Conservation (phyloP, 2,329 filamentous ascomycete genomes). For the Fusarium sp. region DNA sequence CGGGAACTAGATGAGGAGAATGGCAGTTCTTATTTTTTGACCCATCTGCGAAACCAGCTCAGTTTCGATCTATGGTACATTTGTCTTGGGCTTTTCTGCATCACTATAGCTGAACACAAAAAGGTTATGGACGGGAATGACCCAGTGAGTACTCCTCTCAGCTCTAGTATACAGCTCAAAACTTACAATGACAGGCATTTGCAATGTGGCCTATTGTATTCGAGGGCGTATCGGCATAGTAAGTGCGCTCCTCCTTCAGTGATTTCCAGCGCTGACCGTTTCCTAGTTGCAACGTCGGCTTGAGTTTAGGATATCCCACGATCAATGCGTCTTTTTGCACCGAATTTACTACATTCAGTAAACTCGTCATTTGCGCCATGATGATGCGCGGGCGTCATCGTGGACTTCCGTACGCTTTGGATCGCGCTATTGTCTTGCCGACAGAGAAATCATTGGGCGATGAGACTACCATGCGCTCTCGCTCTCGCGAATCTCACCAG, state of each 20-base stretch:
- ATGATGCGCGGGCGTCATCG: slow-evolving; percentile 54
- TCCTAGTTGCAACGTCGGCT: slow-evolving; percentile 50
- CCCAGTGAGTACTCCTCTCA: slow-evolving; percentile 30
- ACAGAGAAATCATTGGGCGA: slow-evolving; percentile 37
- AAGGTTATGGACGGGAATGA: slow-evolving; percentile 43
- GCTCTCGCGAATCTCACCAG: slow-evolving; percentile 17
- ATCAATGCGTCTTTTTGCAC: slow-evolving; percentile 47
- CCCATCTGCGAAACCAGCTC: slow-evolving; percentile 53
- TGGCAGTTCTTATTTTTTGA: slow-evolving; percentile 47
- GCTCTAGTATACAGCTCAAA: rapidly evolving
- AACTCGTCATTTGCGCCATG: slow-evolving; percentile 52
- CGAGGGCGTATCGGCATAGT: slow-evolving; percentile 51
- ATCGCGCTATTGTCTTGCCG: slow-evolving; percentile 51
- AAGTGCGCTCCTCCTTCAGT: slow-evolving; percentile 11
- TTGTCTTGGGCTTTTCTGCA: slow-evolving; percentile 52
- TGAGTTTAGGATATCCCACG: slow-evolving; percentile 50
- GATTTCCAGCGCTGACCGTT: slow-evolving; percentile 7
- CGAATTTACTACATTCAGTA: slow-evolving; percentile 49
- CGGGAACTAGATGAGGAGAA: slow-evolving; percentile 45
- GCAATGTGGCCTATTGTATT: slow-evolving; percentile 50
- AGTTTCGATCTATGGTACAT: slow-evolving; percentile 57
- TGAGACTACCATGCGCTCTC: slow-evolving; percentile 11
- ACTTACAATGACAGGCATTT: slow-evolving; percentile 40
- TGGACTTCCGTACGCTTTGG: slow-evolving; percentile 50
- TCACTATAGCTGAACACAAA: slow-evolving; percentile 48